Base-by-base conservation (phyloP, 2,329 filamentous ascomycete species). In the Paecilomyces formosus region DNA sequence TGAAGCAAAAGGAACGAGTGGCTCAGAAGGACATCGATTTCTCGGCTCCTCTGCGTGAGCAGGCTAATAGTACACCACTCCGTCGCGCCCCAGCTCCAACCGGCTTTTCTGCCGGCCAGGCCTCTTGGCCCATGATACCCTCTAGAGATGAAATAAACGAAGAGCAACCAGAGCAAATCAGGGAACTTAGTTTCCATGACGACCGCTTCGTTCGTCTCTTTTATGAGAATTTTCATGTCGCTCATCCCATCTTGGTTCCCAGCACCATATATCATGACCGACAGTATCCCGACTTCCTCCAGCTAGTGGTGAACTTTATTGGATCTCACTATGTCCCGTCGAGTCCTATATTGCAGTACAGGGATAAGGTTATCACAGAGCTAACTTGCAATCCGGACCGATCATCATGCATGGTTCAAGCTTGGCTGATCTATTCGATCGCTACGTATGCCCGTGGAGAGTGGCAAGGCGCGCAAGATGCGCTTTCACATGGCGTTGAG, bases 401-500 rank as follows among this genome's bases (percentile, higher is more conserved):
- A 52, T 68, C 72, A 22, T 61, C 68, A 8, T 70, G 65, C 58
- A 74, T 72, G 64, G 73, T 75, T 4, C 73, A 76, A 58, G 73
- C 71, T 6, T 66, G 69, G 59, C 57, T 76, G 3, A 62, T 76
- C 12, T 75, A 70, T 55, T 69, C 72, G 2, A 74, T 75, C 54
- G 64, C 68, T 2, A 61, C 71, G 11, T 72, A 70, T 54, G 71
- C 72, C 11, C 68, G 72, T 0, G 67, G 66, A n/a, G 72, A 74
- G 57, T 65, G 64, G 55, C 52, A 63, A n/a, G 65, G 72, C 57
- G 72, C 73, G 6, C 66, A 71, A 52, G 54, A 62, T 24, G 65
- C 68, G 0, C 82, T 96, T 13, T 77, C 78, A 3, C 82, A 86
- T 33, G 86, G 85, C 3, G 86, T 90, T 66, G 80, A 84, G 3